Conservation (phyloP, 202 grass and related monocot genomes). For the Musa balbisiana region DNA sequence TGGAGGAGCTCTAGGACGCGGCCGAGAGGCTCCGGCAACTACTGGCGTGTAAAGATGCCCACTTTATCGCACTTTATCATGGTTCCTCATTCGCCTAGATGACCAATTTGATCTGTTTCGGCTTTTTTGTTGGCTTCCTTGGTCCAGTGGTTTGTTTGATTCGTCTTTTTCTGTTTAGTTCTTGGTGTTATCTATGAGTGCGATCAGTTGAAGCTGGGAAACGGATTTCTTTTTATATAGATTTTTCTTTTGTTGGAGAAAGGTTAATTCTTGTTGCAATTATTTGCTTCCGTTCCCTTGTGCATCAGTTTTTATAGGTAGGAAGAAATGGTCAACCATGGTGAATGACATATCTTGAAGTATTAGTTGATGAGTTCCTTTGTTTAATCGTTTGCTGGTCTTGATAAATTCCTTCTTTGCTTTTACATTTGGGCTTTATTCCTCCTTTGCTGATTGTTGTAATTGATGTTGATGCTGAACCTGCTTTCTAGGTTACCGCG, state of each 20-base stretch:
- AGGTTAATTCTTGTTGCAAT: background rate
- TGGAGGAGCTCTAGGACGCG: background rate
- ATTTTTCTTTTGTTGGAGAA: background rate
- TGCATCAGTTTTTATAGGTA: background rate
- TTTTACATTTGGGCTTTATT: background rate
- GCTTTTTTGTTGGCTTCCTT: background rate
- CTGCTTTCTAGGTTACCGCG: slow-evolving; percentile 33
- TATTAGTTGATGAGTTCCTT: background rate
- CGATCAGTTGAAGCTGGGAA: background rate
- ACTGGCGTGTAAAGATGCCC: background rate
- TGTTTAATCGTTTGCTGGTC: background rate
- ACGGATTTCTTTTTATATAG: background rate
- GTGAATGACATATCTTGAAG: background rate
- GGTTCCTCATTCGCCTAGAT: background rate
- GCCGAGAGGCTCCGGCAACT: background rate
- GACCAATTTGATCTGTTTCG: no score
- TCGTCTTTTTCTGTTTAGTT: no score
- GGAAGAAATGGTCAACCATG: background rate
- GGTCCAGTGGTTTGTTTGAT: background rate
- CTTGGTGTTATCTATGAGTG: no score
- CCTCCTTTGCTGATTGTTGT: background rate
- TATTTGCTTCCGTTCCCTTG: background rate
- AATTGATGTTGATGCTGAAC: slow-evolving; percentile 21
- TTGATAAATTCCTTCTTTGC: background rate
- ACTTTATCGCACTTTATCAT: background rate